Conservation (phyloP, 495 filamentous ascomycete species). For the Xeromyces bisporus region DNA sequence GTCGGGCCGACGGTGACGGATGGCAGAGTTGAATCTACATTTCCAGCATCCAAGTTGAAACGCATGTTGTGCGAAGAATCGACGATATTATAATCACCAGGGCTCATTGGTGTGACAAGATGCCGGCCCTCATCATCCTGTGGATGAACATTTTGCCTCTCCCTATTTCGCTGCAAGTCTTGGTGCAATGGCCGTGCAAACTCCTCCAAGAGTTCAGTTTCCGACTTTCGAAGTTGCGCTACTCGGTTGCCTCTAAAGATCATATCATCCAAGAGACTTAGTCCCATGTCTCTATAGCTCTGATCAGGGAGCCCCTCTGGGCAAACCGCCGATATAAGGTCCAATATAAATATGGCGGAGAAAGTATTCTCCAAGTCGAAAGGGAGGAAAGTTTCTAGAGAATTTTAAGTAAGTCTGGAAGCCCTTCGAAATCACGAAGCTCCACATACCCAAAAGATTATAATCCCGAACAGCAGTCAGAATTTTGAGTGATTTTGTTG, state of each 20-base stretch:
- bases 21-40: background rate
- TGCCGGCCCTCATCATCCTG: background rate
- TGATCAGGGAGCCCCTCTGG: conserved; percentile 9
- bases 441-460: conserved; percentile 12
- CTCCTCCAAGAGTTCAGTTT: conserved; percentile 14
- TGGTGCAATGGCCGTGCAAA: conserved; percentile 5
- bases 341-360: conserved; percentile 12
- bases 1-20: background rate
- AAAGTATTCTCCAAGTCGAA: conserved; percentile 19
- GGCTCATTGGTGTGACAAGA: background rate
- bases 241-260: conserved; percentile 13
- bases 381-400: conserved; percentile 16
- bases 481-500: conserved; percentile 12
- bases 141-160: background rate
- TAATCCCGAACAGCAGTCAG: conserved; percentile 12
- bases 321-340: conserved; percentile 11
- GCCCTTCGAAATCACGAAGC: background rate
- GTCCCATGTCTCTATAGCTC: conserved; percentile 10
- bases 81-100: background rate
- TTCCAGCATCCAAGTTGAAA: background rate
- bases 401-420: background rate
- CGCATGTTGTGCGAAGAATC: background rate
- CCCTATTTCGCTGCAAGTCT: background rate
- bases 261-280: conserved; percentile 15
- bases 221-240: conserved; percentile 15